These are phyloP conservation scores for Hawksworthiomyces lignivorus DNA, from an alignment of 2,329 filamentous ascomycete genomes.

Conservation along the genomic window DNA sequence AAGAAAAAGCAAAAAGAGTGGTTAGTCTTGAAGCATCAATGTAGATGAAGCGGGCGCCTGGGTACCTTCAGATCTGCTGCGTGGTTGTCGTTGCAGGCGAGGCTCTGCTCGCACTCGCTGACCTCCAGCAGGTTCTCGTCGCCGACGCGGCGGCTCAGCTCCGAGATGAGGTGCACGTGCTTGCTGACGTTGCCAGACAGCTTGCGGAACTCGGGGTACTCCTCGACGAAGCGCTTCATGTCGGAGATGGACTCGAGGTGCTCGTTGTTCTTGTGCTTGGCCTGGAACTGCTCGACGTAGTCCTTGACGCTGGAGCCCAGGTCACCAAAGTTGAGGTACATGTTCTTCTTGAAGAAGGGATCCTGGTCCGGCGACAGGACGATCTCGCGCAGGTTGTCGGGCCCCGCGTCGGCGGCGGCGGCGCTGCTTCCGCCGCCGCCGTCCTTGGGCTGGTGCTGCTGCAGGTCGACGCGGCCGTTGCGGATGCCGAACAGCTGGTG, in stretches of 20 bases:
- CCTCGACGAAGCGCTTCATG: constrained; percentile 99
- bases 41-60: too few species aligned
- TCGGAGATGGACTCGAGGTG: constrained; percentile 96
- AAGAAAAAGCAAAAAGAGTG: neutral
- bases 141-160: constrained; percentile 80
- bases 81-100: constrained; percentile 96
- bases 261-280: constrained; percentile 91
- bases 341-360: constrained; percentile 98
- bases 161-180: constrained; percentile 91
- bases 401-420: constrained; percentile 48
- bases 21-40: too few species aligned
- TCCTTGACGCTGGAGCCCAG: constrained; percentile 95
- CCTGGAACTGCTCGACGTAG: constrained; percentile 96
- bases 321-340: constrained; percentile 97
- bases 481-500: constrained; percentile 90
- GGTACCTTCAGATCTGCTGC: constrained; percentile 78
- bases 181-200: constrained; percentile 97
- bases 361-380: constrained; percentile 95
- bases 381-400: constrained; percentile 87
- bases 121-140: constrained; percentile 87
- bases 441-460: constrained; percentile 56
- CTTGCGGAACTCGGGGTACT: constrained; percentile 96
- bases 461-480: constrained; percentile 85
- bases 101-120: constrained; percentile 90
- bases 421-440: constrained; percentile 32